These are phyloP conservation scores for Coemansia sp. DNA, from an alignment of 192 early-diverging fungal genomes.

Conservation along the genomic window DNA sequence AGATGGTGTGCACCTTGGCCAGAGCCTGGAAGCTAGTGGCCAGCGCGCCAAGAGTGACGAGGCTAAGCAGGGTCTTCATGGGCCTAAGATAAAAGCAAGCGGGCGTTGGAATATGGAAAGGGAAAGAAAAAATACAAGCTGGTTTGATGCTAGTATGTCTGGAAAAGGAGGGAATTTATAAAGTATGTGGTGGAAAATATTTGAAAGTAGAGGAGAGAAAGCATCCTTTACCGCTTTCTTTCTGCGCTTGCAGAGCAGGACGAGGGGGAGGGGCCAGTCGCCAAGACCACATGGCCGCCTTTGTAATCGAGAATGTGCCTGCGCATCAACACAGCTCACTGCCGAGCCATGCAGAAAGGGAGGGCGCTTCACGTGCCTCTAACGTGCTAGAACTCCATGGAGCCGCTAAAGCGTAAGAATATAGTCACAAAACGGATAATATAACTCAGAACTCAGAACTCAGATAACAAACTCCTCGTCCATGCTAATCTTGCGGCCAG, in stretches of 20 bases:
- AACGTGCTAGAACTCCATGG: background rate
- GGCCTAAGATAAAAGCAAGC: background rate
- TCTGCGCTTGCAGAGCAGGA: background rate
- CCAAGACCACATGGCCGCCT: background rate
- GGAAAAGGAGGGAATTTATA: background rate
- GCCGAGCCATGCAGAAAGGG: background rate
- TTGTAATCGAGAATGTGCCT: background rate
- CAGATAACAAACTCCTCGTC: conserved; percentile 46
- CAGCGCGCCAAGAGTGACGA: conserved; percentile 39
- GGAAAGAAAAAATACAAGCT: conserved; percentile 1
- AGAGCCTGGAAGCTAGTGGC: conserved; percentile 15
- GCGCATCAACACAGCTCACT: background rate
- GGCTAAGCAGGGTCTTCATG: conserved; percentile 40
- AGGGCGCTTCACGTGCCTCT: background rate
- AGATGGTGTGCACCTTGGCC: conserved; percentile 30
- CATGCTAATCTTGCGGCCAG: conserved; percentile 50
- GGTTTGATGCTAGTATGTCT: background rate
- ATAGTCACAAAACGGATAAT: background rate
- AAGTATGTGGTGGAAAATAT: conserved; percentile 5
- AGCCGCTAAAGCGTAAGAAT: background rate
- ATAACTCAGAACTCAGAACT: background rate
- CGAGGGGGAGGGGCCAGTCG: background rate
- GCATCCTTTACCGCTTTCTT: background rate
- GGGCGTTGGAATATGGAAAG: background rate
- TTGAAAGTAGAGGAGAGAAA: background rate